These are phyloP conservation scores for Xylaria sp. DNA, from an alignment of 2,329 filamentous ascomycete species.

Conservation along the genomic window DNA sequence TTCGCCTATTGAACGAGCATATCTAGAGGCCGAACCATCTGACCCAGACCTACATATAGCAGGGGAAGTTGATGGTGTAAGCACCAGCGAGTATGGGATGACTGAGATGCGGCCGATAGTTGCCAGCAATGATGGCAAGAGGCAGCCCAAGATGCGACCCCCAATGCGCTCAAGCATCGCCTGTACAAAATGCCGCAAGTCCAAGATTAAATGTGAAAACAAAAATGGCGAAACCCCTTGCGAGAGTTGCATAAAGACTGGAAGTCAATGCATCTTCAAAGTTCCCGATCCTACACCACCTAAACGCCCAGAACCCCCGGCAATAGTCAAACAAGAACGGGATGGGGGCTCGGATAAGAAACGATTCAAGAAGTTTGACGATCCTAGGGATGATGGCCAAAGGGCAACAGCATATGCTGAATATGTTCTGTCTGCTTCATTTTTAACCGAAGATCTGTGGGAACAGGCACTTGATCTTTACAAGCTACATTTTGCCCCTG, in stretches of 20 bases:
- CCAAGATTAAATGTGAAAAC: slow-evolving; percentile 89
- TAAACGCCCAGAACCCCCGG: slow-evolving; percentile 50
- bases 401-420: slow-evolving; percentile 50
- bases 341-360: slow-evolving; percentile 57
- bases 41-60: slow-evolving; percentile 35
- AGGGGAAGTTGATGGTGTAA: slow-evolving; percentile 32
- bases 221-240: slow-evolving; percentile 73
- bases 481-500: slow-evolving; percentile 72
- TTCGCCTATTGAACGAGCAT: slow-evolving; percentile 34
- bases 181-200: slow-evolving; percentile 75
- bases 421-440: slow-evolving; percentile 65
- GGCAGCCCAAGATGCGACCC: slow-evolving; percentile 51
- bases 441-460: slow-evolving; percentile 71
- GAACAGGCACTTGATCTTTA: slow-evolving; percentile 72
- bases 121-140: slow-evolving; percentile 47
- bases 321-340: slow-evolving; percentile 48
- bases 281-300: slow-evolving; percentile 62
- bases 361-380: slow-evolving; percentile 51
- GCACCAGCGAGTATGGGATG: slow-evolving; percentile 34
- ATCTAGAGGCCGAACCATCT: slow-evolving; percentile 36
- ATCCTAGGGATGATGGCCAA: slow-evolving; percentile 48
- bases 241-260: slow-evolving; percentile 73
- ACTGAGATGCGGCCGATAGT: slow-evolving; percentile 44
- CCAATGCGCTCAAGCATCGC: slow-evolving; percentile 80
- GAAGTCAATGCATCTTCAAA: slow-evolving; percentile 67